Percentiles rank a stretch among this genome's conserved stretches.
phyloP scores from a whole-genome alignment of 1,284 basidiomycete species.

The Xerocomus nothofagi region DNA sequence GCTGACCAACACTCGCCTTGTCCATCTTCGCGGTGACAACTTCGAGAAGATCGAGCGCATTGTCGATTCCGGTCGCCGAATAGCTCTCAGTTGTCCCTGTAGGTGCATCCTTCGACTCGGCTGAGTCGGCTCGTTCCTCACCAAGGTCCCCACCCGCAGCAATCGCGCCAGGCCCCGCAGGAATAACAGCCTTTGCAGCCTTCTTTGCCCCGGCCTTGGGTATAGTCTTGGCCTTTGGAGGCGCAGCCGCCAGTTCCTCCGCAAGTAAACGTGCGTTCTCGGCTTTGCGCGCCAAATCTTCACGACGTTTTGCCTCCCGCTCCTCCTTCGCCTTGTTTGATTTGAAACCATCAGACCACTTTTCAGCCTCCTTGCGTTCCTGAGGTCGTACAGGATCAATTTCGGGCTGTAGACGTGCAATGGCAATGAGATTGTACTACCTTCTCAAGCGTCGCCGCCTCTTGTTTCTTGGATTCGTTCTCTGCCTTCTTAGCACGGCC shows the following conservation, averaged over 20 bases:
- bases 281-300: conserved; percentile 72
- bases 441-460: conserved; percentile 56
- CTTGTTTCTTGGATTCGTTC: conserved; percentile 81
- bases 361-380: conserved; percentile 76
- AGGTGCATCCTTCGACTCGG: conserved; percentile 25
- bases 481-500: conserved; percentile 92
- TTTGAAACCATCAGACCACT: conserved; percentile 76
- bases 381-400: conserved; percentile 32
- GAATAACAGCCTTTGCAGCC: conserved; percentile 46
- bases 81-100: conserved; percentile 63
- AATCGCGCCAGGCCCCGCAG: conserved; percentile 76
- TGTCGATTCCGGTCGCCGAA: conserved; percentile 87
- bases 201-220: conserved; percentile 70
- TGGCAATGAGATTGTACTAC: conserved; percentile 45
- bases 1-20: conserved; percentile 82
- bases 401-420: conserved; percentile 3
- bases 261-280: conserved; percentile 76
- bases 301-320: conserved; percentile 73
- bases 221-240: conserved; percentile 63
- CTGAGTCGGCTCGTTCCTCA: conserved; percentile 33
- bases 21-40: conserved; percentile 91
- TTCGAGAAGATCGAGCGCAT: conserved; percentile 87
- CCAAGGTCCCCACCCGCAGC: conserved; percentile 61
- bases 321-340: conserved; percentile 68
- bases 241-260: conserved; percentile 77